Conservation (phyloP, 2,329 filamentous ascomycete genomes). For the Emericellopsis cladophorae region DNA sequence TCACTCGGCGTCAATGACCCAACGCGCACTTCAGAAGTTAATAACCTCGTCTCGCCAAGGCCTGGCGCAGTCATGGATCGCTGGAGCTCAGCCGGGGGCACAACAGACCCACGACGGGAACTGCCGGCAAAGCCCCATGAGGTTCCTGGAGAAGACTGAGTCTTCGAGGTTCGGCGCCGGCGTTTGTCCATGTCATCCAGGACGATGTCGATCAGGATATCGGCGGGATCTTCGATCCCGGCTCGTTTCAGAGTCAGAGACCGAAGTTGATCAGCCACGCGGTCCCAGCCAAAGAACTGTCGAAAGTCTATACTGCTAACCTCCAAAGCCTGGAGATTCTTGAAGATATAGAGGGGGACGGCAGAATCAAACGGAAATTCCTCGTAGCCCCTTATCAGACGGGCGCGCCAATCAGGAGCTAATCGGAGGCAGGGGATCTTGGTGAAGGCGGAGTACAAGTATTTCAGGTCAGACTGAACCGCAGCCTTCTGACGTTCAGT, state of each 20-base stretch:
- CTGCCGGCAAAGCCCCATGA: conserved; percentile 49
- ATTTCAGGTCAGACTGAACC: conserved; percentile 78
- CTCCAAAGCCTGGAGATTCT: conserved; percentile 88
- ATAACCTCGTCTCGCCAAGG: conserved; percentile 40
- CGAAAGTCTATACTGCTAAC: conserved; percentile 93
- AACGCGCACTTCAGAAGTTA: conserved; percentile 36
- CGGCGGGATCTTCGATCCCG: conserved; percentile 76
- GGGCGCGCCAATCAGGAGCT: conserved; percentile 84
- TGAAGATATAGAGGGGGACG: conserved; percentile 92
- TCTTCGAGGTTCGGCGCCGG: conserved; percentile 75
- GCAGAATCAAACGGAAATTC: conserved; percentile 97
- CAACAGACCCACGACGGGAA: conserved; percentile 48
- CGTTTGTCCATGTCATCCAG: conserved; percentile 93
- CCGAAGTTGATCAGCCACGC: conserved; percentile 79
- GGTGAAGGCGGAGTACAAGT: conserved; percentile 95
- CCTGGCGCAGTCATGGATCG: conserved; percentile 54
- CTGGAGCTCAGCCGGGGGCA: conserved; percentile 52
- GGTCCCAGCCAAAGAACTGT: conserved; percentile 96
- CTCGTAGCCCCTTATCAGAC: conserved; percentile 84
- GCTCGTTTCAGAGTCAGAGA: conserved; percentile 82
- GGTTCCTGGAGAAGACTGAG: conserved; percentile 65
- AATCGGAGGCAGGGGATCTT: conserved; percentile 89
- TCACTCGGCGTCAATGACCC: conserved; percentile 48
- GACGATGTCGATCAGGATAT: conserved; percentile 85
- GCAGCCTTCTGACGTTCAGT: conserved; percentile 84